phyloP scores from a whole-genome alignment of 2,329 filamentous ascomycete species.

The Verticillium nonalfalfae region DNA sequence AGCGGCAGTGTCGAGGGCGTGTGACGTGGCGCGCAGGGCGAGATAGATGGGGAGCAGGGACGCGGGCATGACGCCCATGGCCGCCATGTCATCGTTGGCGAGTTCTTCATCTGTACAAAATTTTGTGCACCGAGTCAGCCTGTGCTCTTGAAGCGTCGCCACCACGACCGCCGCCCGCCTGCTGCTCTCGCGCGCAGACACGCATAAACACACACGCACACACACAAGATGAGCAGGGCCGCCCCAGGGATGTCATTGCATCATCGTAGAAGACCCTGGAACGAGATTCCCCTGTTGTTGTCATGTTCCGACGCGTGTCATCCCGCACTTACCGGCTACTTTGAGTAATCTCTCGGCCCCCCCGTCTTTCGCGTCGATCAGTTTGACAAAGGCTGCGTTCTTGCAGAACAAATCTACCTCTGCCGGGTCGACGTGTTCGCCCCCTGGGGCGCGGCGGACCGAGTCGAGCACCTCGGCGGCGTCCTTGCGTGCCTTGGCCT shows the following conservation, averaged over 20 bases:
- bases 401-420: conserved; percentile 94
- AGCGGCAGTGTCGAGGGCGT: conserved; percentile 18
- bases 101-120: conserved; percentile 42
- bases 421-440: conserved; percentile 52
- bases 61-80: conserved; percentile 39
- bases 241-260: neutral
- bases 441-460: conserved; percentile 47
- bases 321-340: conserved; percentile 41
- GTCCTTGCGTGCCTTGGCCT: conserved; percentile 75
- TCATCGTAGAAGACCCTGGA: neutral
- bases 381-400: conserved; percentile 86
- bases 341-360: conserved; percentile 41
- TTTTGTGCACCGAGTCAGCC: neutral
- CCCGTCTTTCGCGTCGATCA: conserved; percentile 56
- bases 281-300: neutral
- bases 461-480: conserved; percentile 64
- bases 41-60: conserved; percentile 67
- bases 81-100: conserved; percentile 45
- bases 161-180: neutral
- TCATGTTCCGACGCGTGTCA: neutral
- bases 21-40: conserved; percentile 50
- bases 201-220: too few species aligned
- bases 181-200: neutral
- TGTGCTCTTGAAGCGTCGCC: neutral
- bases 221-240: neutral